A percentile compares a stretch with the other conserved stretches of the same genome.
These are phyloP conservation scores for Apiospora aurea DNA, from an alignment of 2,329 filamentous ascomycete species.

Conservation along the genomic window DNA sequence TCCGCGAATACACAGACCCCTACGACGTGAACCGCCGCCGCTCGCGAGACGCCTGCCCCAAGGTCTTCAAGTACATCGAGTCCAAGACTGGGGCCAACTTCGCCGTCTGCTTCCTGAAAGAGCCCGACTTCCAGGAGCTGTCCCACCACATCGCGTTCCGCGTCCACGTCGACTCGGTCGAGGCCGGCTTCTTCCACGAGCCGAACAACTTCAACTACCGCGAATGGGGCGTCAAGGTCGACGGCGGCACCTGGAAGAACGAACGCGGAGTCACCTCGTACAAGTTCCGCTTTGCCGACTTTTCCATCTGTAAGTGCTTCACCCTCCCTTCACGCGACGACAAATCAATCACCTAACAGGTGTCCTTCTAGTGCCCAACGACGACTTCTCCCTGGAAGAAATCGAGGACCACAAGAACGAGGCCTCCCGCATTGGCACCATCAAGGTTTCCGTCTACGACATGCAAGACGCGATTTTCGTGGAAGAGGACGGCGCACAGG, in stretches of 20 bases:
- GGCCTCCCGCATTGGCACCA: not conserved
- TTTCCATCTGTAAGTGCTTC: not conserved
- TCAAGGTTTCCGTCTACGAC: constrained; percentile 23
- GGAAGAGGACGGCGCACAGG: not conserved
- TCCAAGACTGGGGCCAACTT: not conserved
- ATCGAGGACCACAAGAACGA: constrained; percentile 4
- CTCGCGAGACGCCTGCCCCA: not conserved
- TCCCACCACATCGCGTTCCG: constrained; percentile 19
- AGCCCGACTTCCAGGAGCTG: not conserved
- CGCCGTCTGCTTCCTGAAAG: not conserved
- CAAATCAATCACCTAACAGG: not conserved
- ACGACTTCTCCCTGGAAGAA: constrained; percentile 1
- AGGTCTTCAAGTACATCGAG: constrained; percentile 6
- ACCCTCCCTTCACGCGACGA: not conserved
- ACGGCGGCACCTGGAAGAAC: not conserved
- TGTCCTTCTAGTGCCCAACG: not conserved
- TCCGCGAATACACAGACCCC: not conserved
- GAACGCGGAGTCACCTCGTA: not conserved
- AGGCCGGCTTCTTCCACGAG: constrained; percentile 10
- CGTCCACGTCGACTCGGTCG: constrained; percentile 2
- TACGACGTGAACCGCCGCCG: not conserved
- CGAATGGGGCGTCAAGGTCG: not conserved
- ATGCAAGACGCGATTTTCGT: constrained; percentile 3
- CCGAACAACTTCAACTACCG: not conserved
- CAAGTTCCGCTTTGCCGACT: not conserved